Evolutionary conservation across 2,329 filamentous ascomycete genomes (phyloP).

Genomic region (Trichoderma sp.): DNA sequence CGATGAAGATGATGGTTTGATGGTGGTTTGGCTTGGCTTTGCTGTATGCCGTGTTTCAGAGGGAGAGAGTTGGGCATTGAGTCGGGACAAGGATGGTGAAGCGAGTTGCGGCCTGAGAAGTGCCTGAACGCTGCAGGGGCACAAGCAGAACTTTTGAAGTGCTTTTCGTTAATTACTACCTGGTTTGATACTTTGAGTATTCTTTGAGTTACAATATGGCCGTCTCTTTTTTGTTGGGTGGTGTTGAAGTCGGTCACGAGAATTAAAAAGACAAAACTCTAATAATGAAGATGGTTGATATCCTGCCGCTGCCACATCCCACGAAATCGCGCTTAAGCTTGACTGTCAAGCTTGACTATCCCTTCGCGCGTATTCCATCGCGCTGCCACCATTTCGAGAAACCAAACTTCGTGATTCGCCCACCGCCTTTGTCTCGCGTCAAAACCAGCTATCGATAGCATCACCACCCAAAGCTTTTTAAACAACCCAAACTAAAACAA

Average conservation of each 20-base stretch:
- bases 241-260: background rate
- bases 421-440: background rate
- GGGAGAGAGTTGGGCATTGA: background rate
- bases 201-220: background rate
- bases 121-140: background rate
- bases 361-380: background rate
- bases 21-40: background rate
- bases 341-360: background rate
- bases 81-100: background rate
- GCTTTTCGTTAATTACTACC: background rate
- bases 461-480: background rate
- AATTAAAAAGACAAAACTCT: background rate
- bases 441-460: background rate
- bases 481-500: background rate
- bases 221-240: background rate
- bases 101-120: background rate
- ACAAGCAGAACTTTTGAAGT: background rate
- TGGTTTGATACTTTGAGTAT: background rate
- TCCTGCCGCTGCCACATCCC: background rate
- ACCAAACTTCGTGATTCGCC: background rate
- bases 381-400: background rate
- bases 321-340: slow-evolving; percentile 11
- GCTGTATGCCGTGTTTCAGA: background rate
- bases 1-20: background rate
- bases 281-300: background rate